These are phyloP conservation scores for Tuber indicum DNA, from an alignment of 495 filamentous ascomycete species.

Conservation along the genomic window DNA sequence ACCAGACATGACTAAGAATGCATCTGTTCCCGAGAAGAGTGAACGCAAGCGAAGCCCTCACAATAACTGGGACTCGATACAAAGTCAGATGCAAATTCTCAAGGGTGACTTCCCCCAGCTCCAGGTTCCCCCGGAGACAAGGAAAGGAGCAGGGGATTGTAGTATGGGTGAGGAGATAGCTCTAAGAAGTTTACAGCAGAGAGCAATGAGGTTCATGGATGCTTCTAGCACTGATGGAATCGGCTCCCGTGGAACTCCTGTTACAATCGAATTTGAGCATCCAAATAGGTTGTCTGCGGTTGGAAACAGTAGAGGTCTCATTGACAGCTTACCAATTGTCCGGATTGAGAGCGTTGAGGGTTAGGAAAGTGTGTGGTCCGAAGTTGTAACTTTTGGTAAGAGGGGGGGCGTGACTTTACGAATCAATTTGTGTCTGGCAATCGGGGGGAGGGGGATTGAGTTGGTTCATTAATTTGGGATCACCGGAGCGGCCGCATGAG, in stretches of 20 bases:
- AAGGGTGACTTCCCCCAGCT: conserved; percentile 1
- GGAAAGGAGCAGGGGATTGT: background rate
- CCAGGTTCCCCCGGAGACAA: conserved; percentile 7
- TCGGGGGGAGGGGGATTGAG: background rate
- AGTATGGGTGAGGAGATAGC: conserved; percentile 14
- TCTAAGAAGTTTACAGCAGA: conserved; percentile 15
- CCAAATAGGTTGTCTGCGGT: conserved; percentile 9
- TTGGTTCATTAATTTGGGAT: background rate
- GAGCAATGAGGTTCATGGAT: conserved; percentile 18
- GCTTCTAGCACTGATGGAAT: conserved; percentile 13
- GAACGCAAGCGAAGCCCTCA: conserved; percentile 15
- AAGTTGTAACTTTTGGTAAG: conserved; percentile 1
- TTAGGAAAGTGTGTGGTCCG: conserved; percentile 12
- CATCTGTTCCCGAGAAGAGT: background rate
- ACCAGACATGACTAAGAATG: background rate
- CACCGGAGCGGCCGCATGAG: background rate
- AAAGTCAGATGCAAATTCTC: conserved; percentile 10
- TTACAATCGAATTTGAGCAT: conserved; percentile 1
- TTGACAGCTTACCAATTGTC: conserved; percentile 20
- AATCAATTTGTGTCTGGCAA: background rate
- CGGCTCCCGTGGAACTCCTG: conserved; percentile 2
- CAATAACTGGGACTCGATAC: conserved; percentile 17
- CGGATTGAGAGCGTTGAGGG: conserved; percentile 22
- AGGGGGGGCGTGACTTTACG: background rate
- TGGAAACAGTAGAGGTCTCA: conserved; percentile 10